Conservation (phyloP, 2,329 filamentous ascomycete genomes). For the Nannizzia gypsea region DNA sequence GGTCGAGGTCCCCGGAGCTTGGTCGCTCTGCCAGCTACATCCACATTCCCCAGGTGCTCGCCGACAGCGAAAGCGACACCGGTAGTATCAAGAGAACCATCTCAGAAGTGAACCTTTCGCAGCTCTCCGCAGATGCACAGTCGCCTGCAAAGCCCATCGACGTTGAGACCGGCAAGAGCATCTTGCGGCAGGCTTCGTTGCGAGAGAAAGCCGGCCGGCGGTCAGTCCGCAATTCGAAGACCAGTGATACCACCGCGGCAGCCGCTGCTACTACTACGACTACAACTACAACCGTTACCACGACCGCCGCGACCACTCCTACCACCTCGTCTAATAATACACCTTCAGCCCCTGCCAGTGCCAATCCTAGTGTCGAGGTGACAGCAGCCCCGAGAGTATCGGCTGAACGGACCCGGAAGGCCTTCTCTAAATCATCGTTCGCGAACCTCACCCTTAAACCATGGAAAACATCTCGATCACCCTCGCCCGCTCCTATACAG, state of each 20-base stretch:
- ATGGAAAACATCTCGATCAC: constrained; percentile 39
- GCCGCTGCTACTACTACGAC: not conserved
- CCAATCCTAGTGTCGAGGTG: not conserved
- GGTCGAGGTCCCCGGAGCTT: constrained; percentile 21
- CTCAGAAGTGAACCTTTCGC: constrained; percentile 37
- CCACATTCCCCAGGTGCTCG: constrained; percentile 36
- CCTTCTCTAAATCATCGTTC: constrained; percentile 29
- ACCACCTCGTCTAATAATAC: not conserved
- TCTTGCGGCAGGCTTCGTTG: constrained; percentile 31
- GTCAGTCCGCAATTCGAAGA: not conserved
- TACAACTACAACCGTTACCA: not conserved
- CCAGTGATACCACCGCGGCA: not conserved
- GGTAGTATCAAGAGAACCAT: constrained; percentile 39
- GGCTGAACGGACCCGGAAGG: constrained; percentile 28
- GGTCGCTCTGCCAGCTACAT: constrained; percentile 49
- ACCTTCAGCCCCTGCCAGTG: not conserved
- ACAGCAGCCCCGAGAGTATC: constrained; percentile 17
- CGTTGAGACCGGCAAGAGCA: constrained; percentile 31
- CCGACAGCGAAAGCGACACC: constrained; percentile 20
- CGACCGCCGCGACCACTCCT: not conserved
- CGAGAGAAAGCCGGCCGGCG: constrained; percentile 15
- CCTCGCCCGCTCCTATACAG: constrained; percentile 26
- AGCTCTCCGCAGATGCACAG: constrained; percentile 25
- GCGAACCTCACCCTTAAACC: constrained; percentile 41
- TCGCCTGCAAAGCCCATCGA: constrained; percentile 23